Evolutionary conservation across 1,139 yeast species (phyloP).

Genomic region (Hyphopichia khmerensis): DNA sequence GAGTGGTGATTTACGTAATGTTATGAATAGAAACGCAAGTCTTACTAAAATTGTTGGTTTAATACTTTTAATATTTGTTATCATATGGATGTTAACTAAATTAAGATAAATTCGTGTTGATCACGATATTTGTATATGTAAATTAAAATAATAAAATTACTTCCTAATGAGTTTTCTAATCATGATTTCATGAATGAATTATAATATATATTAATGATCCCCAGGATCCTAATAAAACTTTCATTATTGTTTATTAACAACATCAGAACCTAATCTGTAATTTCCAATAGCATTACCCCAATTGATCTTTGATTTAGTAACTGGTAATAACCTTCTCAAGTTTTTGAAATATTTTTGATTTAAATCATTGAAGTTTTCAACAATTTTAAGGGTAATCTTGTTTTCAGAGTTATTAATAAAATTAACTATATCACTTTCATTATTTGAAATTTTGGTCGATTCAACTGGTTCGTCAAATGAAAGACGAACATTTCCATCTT

Average conservation of each 20-base stretch:
- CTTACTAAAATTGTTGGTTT: slow-evolving; percentile 39
- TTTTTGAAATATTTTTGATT: slow-evolving; percentile 82
- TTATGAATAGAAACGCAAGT: slow-evolving; percentile 46
- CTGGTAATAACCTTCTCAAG: slow-evolving; percentile 87
- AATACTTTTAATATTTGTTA: slow-evolving; percentile 60
- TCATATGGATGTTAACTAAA: slow-evolving; percentile 66
- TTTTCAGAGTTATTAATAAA: slow-evolving; percentile 62
- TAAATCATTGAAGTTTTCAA: slow-evolving; percentile 64
- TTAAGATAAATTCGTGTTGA: slow-evolving; percentile 17
- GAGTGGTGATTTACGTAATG: slow-evolving; percentile 60
- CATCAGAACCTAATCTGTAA: slow-evolving; percentile 86
- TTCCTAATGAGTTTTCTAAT: not conserved
- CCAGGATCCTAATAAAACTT: not conserved
- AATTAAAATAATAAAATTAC: not conserved
- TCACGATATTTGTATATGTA: not conserved
- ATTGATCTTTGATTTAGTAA: slow-evolving; percentile 85
- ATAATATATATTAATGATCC: not conserved
- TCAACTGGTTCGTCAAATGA: slow-evolving; percentile 49
- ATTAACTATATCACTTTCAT: slow-evolving; percentile 40
- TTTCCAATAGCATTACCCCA: slow-evolving; percentile 96
- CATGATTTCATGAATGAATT: not conserved
- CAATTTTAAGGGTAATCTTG: slow-evolving; percentile 56
- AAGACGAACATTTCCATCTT: slow-evolving; percentile 91
- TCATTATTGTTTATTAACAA: slow-evolving; percentile 40
- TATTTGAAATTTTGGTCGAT: slow-evolving; percentile 11